Conservation (phyloP, 306 rosid species). For the Prosopis cineraria region DNA sequence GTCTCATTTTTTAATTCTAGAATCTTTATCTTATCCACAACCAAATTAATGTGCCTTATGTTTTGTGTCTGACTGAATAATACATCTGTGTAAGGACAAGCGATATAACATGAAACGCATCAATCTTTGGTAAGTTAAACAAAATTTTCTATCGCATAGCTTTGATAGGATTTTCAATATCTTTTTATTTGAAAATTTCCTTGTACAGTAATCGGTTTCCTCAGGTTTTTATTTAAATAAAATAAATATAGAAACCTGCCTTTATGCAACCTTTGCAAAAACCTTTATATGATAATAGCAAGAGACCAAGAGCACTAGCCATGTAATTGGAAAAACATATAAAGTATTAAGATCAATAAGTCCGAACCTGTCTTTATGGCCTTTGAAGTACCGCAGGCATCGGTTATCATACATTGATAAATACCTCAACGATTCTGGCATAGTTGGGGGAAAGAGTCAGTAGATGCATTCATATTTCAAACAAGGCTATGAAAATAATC, state of each 20-base stretch:
- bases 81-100: background rate
- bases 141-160: background rate
- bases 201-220: background rate
- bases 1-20: background rate
- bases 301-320: conserved; percentile 1
- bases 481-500: background rate
- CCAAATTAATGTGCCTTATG: background rate
- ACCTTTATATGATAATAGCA: conserved; percentile 2
- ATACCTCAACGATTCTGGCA: conserved; percentile 82
- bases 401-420: conserved; percentile 94
- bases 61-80: background rate
- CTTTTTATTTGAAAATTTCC: background rate
- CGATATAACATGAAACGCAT: background rate
- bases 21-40: background rate
- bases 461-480: conserved; percentile 21
- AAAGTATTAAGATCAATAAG: background rate
- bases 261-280: background rate
- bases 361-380: conserved; percentile 87
- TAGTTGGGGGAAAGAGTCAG: conserved; percentile 30
- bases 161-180: background rate
- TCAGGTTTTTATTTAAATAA: background rate
- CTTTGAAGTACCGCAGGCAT: conserved; percentile 91
- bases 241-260: background rate
- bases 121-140: background rate
- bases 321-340: background rate